A percentile compares a stretch with the other conserved stretches of the same genome.
Evolutionary conservation across 257 asterid genomes (phyloP).

Genomic region (Oldenlandia corymbosa): DNA sequence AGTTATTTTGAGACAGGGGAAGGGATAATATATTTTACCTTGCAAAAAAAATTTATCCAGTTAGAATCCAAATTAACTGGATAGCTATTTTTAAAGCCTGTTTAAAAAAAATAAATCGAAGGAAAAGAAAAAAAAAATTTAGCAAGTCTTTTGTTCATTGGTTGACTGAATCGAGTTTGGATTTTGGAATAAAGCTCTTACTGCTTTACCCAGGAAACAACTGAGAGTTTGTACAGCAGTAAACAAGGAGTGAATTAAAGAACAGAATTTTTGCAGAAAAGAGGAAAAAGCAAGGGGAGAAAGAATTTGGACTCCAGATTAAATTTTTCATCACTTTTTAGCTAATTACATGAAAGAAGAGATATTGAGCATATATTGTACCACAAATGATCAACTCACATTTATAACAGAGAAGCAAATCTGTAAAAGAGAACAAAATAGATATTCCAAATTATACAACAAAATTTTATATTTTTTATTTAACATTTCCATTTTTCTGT

Average conservation of each 20-base stretch:
- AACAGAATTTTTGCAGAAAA: constrained; percentile 18
- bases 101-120: too few relatives aligned
- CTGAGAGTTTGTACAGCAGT: constrained; percentile 28
- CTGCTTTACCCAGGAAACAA: constrained; percentile 26
- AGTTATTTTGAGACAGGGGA: too few relatives aligned
- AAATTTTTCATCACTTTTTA: neutral
- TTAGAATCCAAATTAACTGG: too few relatives aligned
- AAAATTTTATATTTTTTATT: too few relatives aligned
- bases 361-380: constrained; percentile 10
- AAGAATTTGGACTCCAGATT: neutral
- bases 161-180: neutral
- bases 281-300: constrained; percentile 15
- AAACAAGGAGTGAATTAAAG: constrained; percentile 17
- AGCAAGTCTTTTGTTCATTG: neutral
- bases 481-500: constrained; percentile 20
- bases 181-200: constrained; percentile 5
- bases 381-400: too few relatives aligned
- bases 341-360: constrained; percentile 2
- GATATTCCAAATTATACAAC: neutral
- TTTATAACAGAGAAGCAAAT: neutral
- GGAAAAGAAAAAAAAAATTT: too few relatives aligned
- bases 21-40: too few relatives aligned
- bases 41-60: too few relatives aligned
- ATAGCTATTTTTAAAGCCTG: too few relatives aligned
- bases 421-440: constrained; percentile 8